phyloP scores from a whole-genome alignment of 1,139 yeast species.

The Geotrichum candidum region DNA sequence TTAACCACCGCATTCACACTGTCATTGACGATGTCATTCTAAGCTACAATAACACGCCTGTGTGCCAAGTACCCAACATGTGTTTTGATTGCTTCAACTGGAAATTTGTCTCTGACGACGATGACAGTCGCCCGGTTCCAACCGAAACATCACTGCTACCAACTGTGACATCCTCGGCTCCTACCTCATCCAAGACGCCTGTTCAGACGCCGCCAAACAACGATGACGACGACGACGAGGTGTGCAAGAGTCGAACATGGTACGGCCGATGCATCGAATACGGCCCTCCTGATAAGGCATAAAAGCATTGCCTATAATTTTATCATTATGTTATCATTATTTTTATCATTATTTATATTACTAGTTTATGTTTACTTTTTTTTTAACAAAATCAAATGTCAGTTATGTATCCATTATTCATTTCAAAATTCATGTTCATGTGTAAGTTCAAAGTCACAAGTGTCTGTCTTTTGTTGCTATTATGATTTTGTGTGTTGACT shows the following conservation, averaged over 20 bases:
- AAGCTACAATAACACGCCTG: conserved; percentile 70
- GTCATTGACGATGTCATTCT: conserved; percentile 78
- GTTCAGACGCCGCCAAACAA: conserved; percentile 15
- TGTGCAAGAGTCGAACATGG: conserved; percentile 28
- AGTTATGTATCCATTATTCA: neutral
- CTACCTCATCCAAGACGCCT: conserved; percentile 3
- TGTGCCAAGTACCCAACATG: conserved; percentile 68
- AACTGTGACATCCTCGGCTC: conserved; percentile 1
- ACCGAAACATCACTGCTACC: conserved; percentile 9
- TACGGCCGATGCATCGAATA: conserved; percentile 29
- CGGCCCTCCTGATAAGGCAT: conserved; percentile 18
- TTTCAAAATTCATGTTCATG: neutral
- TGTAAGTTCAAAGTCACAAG: neutral
- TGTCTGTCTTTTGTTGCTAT: neutral
- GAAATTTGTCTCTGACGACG: conserved; percentile 56
- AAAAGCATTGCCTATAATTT: neutral
- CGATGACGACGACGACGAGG: conserved; percentile 16
- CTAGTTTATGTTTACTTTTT: neutral
- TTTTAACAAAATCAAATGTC: neutral
- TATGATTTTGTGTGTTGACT: neutral
- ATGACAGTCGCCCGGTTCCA: conserved; percentile 11
- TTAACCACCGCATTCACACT: conserved; percentile 85
- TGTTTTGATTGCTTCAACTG: conserved; percentile 84
- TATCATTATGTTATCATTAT: neutral
- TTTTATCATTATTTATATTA: neutral